These are phyloP conservation scores for Xanthoparmelia taractica DNA, from an alignment of 495 filamentous ascomycete genomes.

Conservation along the genomic window DNA sequence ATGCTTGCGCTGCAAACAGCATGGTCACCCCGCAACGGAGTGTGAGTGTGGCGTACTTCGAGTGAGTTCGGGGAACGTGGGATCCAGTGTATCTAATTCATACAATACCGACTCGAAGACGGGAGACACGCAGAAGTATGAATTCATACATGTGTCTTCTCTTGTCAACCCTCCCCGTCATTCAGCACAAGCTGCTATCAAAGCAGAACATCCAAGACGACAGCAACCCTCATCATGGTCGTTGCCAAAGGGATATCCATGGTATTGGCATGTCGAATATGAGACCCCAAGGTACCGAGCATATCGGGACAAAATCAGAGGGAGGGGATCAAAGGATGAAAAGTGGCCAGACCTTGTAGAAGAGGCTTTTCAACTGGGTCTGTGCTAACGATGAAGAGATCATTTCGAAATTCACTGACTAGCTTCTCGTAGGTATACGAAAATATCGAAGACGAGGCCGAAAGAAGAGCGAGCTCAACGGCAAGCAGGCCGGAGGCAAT, in stretches of 20 bases:
- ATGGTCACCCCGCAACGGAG: conserved; percentile 15
- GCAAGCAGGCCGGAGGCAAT: conserved; percentile 75
- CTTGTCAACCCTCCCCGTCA: conserved; percentile 4
- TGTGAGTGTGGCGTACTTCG: conserved; percentile 24
- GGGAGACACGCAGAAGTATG: background rate
- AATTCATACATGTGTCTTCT: background rate
- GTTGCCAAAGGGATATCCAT: background rate
- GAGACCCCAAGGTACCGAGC: conserved; percentile 35
- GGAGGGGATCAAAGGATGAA: conserved; percentile 38
- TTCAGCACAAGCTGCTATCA: conserved; percentile 14
- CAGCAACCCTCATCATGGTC: background rate
- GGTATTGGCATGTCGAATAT: conserved; percentile 16
- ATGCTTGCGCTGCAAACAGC: conserved; percentile 9
- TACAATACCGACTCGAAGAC: background rate
- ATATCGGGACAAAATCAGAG: conserved; percentile 56
- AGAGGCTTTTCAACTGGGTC: conserved; percentile 84
- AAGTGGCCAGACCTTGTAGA: conserved; percentile 81
- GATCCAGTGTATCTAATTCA: conserved; percentile 11
- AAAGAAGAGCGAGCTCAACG: conserved; percentile 63
- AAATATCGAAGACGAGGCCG: conserved; percentile 75
- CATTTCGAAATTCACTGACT: conserved; percentile 14
- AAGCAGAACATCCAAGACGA: conserved; percentile 11
- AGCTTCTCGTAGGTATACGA: conserved; percentile 56
- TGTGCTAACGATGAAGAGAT: conserved; percentile 25
- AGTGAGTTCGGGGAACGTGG: conserved; percentile 32